Conservation (phyloP, 1,284 basidiomycete species). For the Naganishia sp. region DNA sequence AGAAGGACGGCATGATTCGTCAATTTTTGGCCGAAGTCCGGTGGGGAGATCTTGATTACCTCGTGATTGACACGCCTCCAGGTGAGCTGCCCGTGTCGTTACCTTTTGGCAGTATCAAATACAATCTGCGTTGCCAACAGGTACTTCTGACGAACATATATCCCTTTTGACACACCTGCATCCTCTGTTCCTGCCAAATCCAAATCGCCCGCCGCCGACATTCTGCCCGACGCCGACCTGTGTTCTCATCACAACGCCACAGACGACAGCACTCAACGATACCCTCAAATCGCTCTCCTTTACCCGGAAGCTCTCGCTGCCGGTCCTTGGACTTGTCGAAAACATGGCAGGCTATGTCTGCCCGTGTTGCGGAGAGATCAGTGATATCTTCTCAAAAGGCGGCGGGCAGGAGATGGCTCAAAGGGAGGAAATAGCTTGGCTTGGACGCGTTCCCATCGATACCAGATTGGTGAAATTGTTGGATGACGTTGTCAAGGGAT, state of each 20-base stretch:
- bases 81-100: constrained; percentile 59
- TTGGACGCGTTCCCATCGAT: constrained; percentile 92
- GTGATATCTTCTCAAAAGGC: constrained; percentile 91
- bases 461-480: constrained; percentile 83
- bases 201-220: constrained; percentile 33
- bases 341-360: constrained; percentile 99
- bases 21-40: constrained; percentile 95
- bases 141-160: constrained; percentile 97
- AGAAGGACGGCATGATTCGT: constrained; percentile 99
- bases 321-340: constrained; percentile 91
- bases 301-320: constrained; percentile 79
- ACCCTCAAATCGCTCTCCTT: constrained; percentile 96
- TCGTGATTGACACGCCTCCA: constrained; percentile 96
- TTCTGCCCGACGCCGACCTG: constrained; percentile 62
- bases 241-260: constrained; percentile 94
- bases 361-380: constrained; percentile 89
- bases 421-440: constrained; percentile 71
- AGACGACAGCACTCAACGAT: constrained; percentile 93
- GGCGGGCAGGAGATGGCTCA: constrained; percentile 86
- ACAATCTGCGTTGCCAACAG: constrained; percentile 54
- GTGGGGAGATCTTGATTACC: constrained; percentile 95
- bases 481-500: constrained; percentile 64
- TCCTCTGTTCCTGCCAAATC: constrained; percentile 64
- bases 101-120: too few relatives aligned
- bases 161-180: constrained; percentile 91